Percentiles rank a stretch among this genome's conserved stretches.
phyloP scores from a whole-genome alignment of 148 eudicot genomes.

The Vaccinium corymbosum region DNA sequence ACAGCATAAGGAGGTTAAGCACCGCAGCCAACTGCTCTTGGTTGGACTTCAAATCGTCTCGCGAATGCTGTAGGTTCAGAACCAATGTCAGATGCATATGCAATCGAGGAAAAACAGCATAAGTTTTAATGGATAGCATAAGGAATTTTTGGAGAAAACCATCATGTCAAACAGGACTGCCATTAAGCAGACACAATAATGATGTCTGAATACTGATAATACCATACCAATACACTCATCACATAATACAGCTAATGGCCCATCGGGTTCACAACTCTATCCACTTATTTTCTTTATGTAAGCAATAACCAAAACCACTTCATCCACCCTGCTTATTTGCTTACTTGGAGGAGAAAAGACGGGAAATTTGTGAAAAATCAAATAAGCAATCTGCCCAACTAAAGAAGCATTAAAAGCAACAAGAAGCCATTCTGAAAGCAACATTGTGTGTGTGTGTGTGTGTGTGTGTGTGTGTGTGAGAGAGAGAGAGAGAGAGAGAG shows the following conservation, averaged over 20 bases:
- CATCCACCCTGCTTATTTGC: neutral
- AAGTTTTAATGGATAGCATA: neutral
- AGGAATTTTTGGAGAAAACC: neutral
- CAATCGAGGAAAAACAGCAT: neutral
- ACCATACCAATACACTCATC: neutral
- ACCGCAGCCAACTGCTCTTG: constrained; percentile 89
- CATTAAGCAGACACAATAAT: neutral
- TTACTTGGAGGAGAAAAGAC: neutral
- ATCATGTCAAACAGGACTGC: constrained; percentile 3
- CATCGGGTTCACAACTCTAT: neutral
- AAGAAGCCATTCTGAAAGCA: neutral
- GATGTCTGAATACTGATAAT: neutral
- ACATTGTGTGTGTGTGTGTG: too few relatives aligned
- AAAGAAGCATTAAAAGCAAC: neutral
- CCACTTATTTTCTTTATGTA: neutral
- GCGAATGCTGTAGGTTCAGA: constrained; percentile 51
- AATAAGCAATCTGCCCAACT: neutral
- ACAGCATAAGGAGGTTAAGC: constrained; percentile 87
- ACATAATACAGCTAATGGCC: neutral
- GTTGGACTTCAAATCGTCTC: constrained; percentile 87
- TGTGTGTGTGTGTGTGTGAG: neutral
- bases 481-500: neutral
- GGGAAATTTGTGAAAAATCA: neutral
- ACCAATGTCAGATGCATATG: constrained; percentile 4
- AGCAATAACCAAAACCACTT: neutral